These are phyloP conservation scores for Trichoderma sp. DNA, from an alignment of 2,329 filamentous ascomycete species.

Conservation along the genomic window DNA sequence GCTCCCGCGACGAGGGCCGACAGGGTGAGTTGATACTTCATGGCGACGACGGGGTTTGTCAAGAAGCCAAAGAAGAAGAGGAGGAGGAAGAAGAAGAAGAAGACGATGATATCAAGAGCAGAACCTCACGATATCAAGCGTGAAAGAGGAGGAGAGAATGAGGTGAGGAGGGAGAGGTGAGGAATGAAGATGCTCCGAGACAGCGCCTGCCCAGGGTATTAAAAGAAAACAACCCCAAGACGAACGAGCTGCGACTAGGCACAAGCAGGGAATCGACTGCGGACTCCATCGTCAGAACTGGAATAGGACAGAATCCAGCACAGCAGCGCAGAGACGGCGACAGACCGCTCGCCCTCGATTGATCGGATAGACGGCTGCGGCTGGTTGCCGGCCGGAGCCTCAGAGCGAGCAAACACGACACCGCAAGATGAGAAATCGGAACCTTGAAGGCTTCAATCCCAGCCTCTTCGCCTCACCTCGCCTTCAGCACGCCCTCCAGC, in stretches of 20 bases:
- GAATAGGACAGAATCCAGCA: background rate
- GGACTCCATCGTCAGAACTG: background rate
- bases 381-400: background rate
- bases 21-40: slow-evolving; percentile 26
- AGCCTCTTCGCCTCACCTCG: background rate
- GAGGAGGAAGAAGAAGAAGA: background rate
- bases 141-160: background rate
- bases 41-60: slow-evolving; percentile 18
- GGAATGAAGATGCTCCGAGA: background rate
- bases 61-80: background rate
- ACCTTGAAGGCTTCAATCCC: too few species aligned
- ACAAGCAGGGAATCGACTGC: background rate
- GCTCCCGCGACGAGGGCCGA: slow-evolving; percentile 24
- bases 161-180: background rate
- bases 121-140: background rate
- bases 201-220: background rate
- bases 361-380: slow-evolving; percentile 16
- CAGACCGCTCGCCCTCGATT: background rate
- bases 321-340: background rate
- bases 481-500: background rate
- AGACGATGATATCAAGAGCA: background rate
- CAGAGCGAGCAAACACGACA: background rate
- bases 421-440: background rate
- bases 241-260: background rate
- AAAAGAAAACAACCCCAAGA: background rate